Evolutionary conservation across 192 early-diverging fungal species (phyloP).

Genomic region (Podila epicladia): DNA sequence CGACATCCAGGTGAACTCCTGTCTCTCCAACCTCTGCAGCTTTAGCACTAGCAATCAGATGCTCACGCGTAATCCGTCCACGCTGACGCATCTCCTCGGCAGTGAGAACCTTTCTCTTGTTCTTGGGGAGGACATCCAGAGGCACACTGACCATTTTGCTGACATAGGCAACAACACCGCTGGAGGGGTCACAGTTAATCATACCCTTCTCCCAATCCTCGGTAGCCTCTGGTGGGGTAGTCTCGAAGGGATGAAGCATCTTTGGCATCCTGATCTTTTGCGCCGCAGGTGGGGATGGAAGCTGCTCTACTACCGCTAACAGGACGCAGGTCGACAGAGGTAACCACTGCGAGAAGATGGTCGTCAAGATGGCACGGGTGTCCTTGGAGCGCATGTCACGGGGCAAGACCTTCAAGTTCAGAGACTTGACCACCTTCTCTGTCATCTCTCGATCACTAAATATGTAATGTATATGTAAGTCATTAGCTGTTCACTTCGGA

Average conservation of each 20-base stretch:
- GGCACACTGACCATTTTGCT: conserved; percentile 96
- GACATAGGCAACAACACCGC: conserved; percentile 86
- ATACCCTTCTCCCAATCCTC: conserved; percentile 78
- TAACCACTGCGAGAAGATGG: conserved; percentile 95
- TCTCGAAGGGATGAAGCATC: conserved; percentile 71
- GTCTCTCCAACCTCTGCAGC: conserved; percentile 40
- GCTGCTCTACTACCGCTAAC: conserved; percentile 84
- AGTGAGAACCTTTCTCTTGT: conserved; percentile 73
- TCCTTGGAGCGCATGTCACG: conserved; percentile 92
- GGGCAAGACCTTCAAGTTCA: conserved; percentile 90
- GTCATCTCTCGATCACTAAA: conserved; percentile 79
- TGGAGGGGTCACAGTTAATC: conserved; percentile 73
- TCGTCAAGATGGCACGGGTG: conserved; percentile 73
- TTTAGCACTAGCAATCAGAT: conserved; percentile 47
- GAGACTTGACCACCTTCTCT: conserved; percentile 91
- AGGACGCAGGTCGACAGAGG: conserved; percentile 91
- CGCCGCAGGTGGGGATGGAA: conserved; percentile 87
- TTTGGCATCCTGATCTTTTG: conserved; percentile 83
- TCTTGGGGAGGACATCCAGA: conserved; percentile 75
- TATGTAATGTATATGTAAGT: neutral
- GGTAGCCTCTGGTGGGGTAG: conserved; percentile 56
- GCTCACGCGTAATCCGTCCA: conserved; percentile 62
- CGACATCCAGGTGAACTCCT: conserved; percentile 34
- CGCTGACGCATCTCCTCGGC: conserved; percentile 92
- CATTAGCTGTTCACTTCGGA: neutral